phyloP scores from a whole-genome alignment of 2,329 filamentous ascomycete species.

The Acrocalymma vagum region DNA sequence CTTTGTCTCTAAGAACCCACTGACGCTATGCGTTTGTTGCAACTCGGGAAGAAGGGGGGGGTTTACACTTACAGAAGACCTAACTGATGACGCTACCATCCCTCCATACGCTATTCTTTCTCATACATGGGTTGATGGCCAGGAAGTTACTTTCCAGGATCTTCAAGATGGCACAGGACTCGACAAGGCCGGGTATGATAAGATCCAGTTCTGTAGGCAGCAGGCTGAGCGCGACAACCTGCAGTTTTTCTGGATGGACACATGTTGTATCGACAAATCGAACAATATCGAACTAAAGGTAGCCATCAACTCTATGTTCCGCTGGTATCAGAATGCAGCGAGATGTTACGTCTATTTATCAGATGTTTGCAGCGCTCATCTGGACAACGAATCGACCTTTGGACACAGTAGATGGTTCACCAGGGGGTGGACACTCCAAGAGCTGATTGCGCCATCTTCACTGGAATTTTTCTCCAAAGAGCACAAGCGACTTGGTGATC shows the following conservation, averaged over 20 bases:
- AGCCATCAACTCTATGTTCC: slow-evolving; percentile 7
- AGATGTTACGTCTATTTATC: slow-evolving; percentile 7
- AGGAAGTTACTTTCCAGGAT: slow-evolving; percentile 6
- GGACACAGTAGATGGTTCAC: slow-evolving; percentile 6
- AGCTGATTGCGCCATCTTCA: slow-evolving; percentile 3
- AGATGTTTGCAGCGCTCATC: slow-evolving; percentile 1
- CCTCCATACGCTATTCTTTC: slow-evolving; percentile 4
- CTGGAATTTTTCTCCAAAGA: slow-evolving; percentile 17
- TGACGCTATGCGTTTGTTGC: too few species aligned
- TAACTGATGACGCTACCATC: too few species aligned
- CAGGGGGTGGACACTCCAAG: slow-evolving; percentile 7
- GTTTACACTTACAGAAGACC: too few species aligned
- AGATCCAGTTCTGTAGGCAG: slow-evolving; percentile 3
- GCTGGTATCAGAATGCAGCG: slow-evolving; percentile 5
- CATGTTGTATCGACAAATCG: slow-evolving; percentile 6
- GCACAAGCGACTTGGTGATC: slow-evolving; percentile 2
- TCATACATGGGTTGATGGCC: slow-evolving; percentile 2
- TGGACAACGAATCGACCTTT: neutral
- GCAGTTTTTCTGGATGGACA: slow-evolving; percentile 4
- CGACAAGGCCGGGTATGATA: slow-evolving; percentile 4
- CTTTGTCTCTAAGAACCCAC: too few species aligned
- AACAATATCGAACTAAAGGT: slow-evolving; percentile 1
- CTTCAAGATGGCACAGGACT: neutral
- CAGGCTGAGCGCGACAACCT: neutral
- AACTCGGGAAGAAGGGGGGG: too few species aligned